Evolutionary conservation across 2,329 filamentous ascomycete genomes (phyloP), one percentile per base, ranked within the genome.

Genomic region (Fusarium verticillioides): DNA sequence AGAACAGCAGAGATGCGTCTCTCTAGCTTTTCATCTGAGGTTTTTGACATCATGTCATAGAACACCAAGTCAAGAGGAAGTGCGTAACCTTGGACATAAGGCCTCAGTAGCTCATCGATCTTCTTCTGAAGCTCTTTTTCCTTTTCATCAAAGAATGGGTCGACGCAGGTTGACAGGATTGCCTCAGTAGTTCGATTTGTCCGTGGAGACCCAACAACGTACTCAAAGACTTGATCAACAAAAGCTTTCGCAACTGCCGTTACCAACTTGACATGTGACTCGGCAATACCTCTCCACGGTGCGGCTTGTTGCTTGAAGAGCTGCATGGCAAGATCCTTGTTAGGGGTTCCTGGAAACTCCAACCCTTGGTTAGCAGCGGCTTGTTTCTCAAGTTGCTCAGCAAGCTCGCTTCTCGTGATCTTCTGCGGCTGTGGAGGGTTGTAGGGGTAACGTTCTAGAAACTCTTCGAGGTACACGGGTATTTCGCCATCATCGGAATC

Each of bases 291-390:
- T 13, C 79, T 74, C 85, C 85, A 87, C 0, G 82, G 83, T 9
- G 66, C 47, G 0, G 82, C 75, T 37, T 85, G 82, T 12, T 77
- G 74, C 32, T 80, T 79, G 70, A 87, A 86, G 3, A 86, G 71
- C 37, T 82, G 76, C 7, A 84, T 74, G 1, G 78, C 81, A 8
- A 86, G 76, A 0, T 81, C 78, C 19, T 76, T 76, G 43, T 83
- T 86, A 1, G 80, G 75, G 0, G 78, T 78, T 1, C 83, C 83
- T 0, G 84, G 82, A 26, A 85, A 82, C 52, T 85, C 83, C 2
- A 65, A 78, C 2, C 84, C 84, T 60, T 83, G 83, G 39, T 85
- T 84, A 1, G 46, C n/a, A 4, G 62, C 62, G 4, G 62, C 62
- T 30, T 64, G 40, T 18, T 26, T 63, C 34, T 64, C 75, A 4